Evolutionary conservation across 1,284 basidiomycete species (phyloP), one percentile per base, ranked within the genome.

Genomic region (Sanghuangporus sanghuang): DNA sequence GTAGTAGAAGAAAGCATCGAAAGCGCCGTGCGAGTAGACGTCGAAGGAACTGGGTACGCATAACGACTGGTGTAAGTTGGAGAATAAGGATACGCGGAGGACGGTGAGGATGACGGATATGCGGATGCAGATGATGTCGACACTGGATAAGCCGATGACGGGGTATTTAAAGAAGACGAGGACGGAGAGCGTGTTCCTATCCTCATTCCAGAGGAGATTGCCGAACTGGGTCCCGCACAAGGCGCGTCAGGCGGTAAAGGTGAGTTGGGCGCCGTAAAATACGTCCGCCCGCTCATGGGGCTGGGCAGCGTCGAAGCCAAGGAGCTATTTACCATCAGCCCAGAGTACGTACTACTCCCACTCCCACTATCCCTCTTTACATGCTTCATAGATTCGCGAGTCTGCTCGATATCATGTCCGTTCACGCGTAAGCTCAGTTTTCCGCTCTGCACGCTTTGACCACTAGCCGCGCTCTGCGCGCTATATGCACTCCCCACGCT

Each of bases 221-320:
- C 55, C 21, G 42, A 27, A 27, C 59, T 39, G 3, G 32, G 23
- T 11, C 49, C 49, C 14, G 49, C 38, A 16, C 21, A 36, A 38
- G 58, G 44, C 36, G 52, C 12, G 14, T 35, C 23, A 52, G 49
- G 21, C 11, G 49, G 36, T 5, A 61, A 16, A 9, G 59, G 59
- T 11, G 59, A 40, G 14, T 18, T 61, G 18, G 59, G 59, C 16
- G 59, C 59, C n/a, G 59, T 61, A 40, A 21, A 61, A 21, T 61
- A 61, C 14, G 36, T 18, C 2, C 27, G 48, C 36, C 59, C 59
- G 23, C 59, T 61, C 49, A 49, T 12, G 14, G 49, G 59, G 27
- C 56, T 57, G 18, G 56, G 56, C 38, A 39, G n/a, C 27, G 32
- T 35, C 32, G 35, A 14, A 27, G 23, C 21, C 18, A 23, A 32